Evolutionary conservation across 129 eudicot genomes (phyloP).

Genomic region (Mikania micrantha): DNA sequence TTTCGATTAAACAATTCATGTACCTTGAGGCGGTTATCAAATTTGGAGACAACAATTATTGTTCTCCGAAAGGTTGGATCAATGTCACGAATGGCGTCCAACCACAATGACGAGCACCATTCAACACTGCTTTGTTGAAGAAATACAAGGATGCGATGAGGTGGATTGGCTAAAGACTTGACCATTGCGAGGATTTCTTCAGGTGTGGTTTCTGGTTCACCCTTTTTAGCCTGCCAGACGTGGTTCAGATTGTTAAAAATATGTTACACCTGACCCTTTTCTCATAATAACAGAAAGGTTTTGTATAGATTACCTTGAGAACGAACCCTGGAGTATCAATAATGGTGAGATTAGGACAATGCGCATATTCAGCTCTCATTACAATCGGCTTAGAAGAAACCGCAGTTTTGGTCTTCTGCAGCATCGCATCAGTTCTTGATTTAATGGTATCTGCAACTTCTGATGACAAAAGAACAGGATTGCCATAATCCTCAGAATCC

Average conservation of each 20-base stretch:
- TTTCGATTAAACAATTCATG: background rate
- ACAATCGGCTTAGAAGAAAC: conserved; percentile 90
- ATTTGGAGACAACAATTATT: conserved; percentile 73
- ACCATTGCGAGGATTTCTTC: conserved; percentile 94
- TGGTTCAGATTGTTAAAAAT: background rate
- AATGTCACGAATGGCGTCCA: conserved; percentile 82
- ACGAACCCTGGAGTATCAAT: no score
- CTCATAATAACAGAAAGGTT: background rate
- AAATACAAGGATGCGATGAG: conserved; percentile 84
- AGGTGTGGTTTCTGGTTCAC: no score
- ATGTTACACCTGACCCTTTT: background rate
- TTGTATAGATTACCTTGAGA: conserved; percentile 52
- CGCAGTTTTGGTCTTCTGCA: conserved; percentile 63
- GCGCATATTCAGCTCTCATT: no score
- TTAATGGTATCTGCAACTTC: no score
- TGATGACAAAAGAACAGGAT: no score
- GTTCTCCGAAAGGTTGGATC: conserved; percentile 90
- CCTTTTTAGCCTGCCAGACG: no score
- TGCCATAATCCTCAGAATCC: no score
- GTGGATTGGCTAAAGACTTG: conserved; percentile 87
- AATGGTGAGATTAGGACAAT: no score
- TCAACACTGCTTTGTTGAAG: conserved; percentile 99
- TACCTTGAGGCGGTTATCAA: conserved; percentile 99
- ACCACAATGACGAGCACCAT: conserved; percentile 98
- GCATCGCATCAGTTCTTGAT: conserved; percentile 60